Base-by-base conservation (phyloP, 2,329 filamentous ascomycete species). In the Nothophoma quercina region DNA sequence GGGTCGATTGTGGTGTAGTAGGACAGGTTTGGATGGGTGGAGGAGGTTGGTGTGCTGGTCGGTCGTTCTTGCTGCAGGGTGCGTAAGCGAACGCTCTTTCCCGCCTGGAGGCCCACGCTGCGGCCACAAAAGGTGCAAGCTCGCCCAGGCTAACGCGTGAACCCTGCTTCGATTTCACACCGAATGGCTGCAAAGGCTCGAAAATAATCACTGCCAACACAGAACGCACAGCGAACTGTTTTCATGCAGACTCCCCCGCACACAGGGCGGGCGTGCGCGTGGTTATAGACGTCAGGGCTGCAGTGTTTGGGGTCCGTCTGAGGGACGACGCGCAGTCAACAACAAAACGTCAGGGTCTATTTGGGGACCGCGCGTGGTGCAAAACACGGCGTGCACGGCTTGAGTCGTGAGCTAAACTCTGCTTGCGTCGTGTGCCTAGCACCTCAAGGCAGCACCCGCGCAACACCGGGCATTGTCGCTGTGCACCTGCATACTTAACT, bases 41-140 rank as follows among this genome's bases (percentile, higher is more conserved):
- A 52, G 36, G 47, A 56, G 49, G 51, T 44, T 58, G 47, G 44
- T 55, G 52, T 52, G 48, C 55, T 56, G 50, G 54, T 38, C 54
- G 42, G 34, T 50, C 44, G 56, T 51, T 51, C 44, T 36, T 38
- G 51, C 42, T 58, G 62, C 48, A 59, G 46, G 51, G 42, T 41
- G 41, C 28, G 43, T 55, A 47, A 46, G 56, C 43, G 53, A 46
- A 35, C 47, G 38, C 30, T 43, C 48, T 52, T 43, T 40, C 41
- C 35, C 38, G 48, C 34, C 19, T 35, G 21, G 19, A 38, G 50
- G 43, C 42, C 50, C 50, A 43, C 50, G 38, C 42, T 47, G 50
- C 43, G 43, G 43, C 50, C 50, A 33, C 21, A 38, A 18, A 15
- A 2, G 19, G 26, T 41, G 36, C 30, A 47, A 47, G 50, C 43